Evolutionary conservation across 2,329 filamentous ascomycete species (phyloP).

Genomic region (Epichloe scottii): DNA sequence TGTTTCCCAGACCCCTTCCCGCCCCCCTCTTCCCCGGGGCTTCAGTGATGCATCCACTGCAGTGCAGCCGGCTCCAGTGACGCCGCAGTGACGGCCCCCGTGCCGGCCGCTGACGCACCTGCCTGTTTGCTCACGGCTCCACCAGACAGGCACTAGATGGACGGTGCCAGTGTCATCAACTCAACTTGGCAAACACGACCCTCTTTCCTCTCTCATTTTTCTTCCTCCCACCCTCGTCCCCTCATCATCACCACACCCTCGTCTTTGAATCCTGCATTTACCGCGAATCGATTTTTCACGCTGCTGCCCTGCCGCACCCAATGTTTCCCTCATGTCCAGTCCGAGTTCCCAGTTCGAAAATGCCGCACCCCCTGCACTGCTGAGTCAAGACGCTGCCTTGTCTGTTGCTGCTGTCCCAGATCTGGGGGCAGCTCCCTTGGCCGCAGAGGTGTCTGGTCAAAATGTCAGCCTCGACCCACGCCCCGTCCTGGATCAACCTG

Average conservation of each 20-base stretch:
- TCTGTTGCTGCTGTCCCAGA: conserved; percentile 4
- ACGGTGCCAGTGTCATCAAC: neutral
- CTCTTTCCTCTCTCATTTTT: conserved; percentile 5
- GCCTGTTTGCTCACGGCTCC: neutral
- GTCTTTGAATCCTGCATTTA: conserved; percentile 8
- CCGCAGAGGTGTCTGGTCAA: conserved; percentile 10
- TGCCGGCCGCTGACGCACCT: neutral
- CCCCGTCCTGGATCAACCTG: neutral
- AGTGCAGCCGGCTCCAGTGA: neutral
- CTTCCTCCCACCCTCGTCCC: conserved; percentile 7
- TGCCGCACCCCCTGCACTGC: conserved; percentile 37
- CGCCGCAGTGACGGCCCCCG: conserved; percentile 1
- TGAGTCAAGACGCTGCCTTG: conserved; percentile 20
- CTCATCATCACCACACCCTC: conserved; percentile 10
- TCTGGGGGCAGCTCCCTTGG: neutral
- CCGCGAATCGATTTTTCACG: conserved; percentile 13
- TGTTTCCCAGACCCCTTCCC: neutral
- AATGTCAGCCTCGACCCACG: conserved; percentile 1
- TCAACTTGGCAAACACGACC: conserved; percentile 3
- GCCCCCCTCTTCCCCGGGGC: neutral
- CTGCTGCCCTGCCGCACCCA: conserved; percentile 25
- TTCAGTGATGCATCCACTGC: neutral
- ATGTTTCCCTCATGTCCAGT: conserved; percentile 48
- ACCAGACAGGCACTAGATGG: neutral
- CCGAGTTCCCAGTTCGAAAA: conserved; percentile 38